Base-by-base conservation (phyloP, 2,329 filamentous ascomycete genomes). In the Aspergillus aculeatus region DNA sequence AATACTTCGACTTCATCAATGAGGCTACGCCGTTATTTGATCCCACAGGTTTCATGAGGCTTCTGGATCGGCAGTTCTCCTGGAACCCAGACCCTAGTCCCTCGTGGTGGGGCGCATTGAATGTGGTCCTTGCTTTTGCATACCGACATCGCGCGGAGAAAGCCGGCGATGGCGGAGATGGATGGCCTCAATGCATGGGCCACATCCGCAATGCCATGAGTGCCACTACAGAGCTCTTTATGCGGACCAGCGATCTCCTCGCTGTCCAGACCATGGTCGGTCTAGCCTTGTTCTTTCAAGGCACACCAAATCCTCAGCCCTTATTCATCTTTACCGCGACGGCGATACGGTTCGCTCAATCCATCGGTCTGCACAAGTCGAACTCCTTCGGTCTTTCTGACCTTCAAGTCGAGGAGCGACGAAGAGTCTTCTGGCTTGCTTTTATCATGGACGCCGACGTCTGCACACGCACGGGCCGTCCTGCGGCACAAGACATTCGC, bases 401-500 rank as follows among this genome's bases (percentile, higher is more conserved):
- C 16, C 41, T 53, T 16, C 54, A 66, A 35, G 53, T 59, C 2
- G 66, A 68, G 47, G 62, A 66, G 57, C 26, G 64, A 44, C 50
- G 59, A n/a, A 57, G 64, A 21, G 58, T 57, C 5, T 68, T 60
- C 41, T 69, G 65, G 66, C 61, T 69, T 5, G 61, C 65, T 11
- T 69, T 69, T 6, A 61, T 67, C 26, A 49, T 69, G n/a, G 64
- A 69, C 51, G 65, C 66, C 14, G 64, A 68, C 56, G 66, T 69
- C 29, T 66, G 58, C 21, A 54, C 63, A 5, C 52, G 65, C 24
- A 60, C 60, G 14, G 66, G 66, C 2, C 66, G 65, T 11, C 67
- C 65, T 21, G 62, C 62, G 3, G 54, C 57, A 16, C 67, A 68
- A 26, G 60, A 68, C 12, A 35, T 47, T 12, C 58, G 59, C 10